Evolutionary conservation across 305 asterid genomes (phyloP), one percentile per base, ranked within the genome.

Genomic region (Nicotiana rustica): DNA sequence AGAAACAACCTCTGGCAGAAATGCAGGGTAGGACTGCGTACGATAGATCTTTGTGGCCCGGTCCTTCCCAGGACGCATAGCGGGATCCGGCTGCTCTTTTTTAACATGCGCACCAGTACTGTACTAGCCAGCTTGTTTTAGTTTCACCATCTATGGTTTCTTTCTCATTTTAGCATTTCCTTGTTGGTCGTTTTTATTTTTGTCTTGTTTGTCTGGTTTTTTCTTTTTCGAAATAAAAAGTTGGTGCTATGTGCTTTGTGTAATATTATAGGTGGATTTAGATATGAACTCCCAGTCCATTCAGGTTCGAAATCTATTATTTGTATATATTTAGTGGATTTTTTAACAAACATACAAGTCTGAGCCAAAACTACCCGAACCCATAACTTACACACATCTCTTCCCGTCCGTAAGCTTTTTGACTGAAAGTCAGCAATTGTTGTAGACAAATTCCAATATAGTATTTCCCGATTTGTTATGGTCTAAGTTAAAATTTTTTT

Each of bases 151-250:
- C 33, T 61, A 4, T 29, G 8, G 1, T 65, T 73, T 21, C 8
- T 73, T 71, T 21, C 78, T 12, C 61, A 47, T 19, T 71, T 41
- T 71, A 47, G 38, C 12, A 71, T 47, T 71, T 71, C 19, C 6
- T 18, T 71, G 38, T 44, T 12, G 2, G 3, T 35, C 4, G 4
- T 44, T 71, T 19, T 71, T 41, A 36, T 8, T 60, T 25, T 60
- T n/a, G 21, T 17, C 29, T 25, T 25, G 29, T 25, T 25, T 25
- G 29, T 25, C 29, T n/a, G 0, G 55, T 10, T 47, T 47, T 47
- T 9, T 9, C 1, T 47, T 44, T 25, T 44, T 3, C 13, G 10
- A 47, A 47, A 47, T 47, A 47, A 47, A 47, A 47, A 9, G 0
- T 6, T 52, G 5, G 17, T 1, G 47, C 0, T 38, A 6, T 49